Evolutionary conservation across 1,139 yeast genomes (phyloP).

Genomic region (Yamadazyma songkhlaensis): DNA sequence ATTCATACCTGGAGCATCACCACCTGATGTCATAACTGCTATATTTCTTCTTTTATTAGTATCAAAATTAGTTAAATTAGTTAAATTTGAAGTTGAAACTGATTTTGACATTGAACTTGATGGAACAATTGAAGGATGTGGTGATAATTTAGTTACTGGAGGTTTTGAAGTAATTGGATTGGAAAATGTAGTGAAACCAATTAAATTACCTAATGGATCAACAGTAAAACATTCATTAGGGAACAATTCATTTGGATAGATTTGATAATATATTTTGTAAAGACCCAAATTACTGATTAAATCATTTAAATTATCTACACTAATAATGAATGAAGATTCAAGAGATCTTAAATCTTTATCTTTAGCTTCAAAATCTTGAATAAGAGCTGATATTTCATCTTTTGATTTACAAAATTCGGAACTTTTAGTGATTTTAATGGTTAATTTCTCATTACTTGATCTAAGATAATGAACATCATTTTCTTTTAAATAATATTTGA

Average conservation of each 20-base stretch:
- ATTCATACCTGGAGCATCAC: constrained; percentile 99
- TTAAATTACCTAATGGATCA: constrained; percentile 65
- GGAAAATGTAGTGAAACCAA: constrained; percentile 62
- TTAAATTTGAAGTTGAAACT: constrained; percentile 13
- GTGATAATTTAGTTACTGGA: constrained; percentile 24
- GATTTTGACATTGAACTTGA: constrained; percentile 14
- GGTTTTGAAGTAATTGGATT: constrained; percentile 59
- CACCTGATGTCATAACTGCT: constrained; percentile 97
- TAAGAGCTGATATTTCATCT: constrained; percentile 24
- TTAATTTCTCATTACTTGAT: constrained; percentile 28
- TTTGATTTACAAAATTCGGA: constrained; percentile 24
- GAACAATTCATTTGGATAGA: constrained; percentile 59
- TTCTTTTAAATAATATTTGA: constrained; percentile 27
- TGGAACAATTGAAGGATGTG: constrained; percentile 11
- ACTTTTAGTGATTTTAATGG: constrained; percentile 26
- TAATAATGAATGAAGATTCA: constrained; percentile 39
- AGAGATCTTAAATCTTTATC: constrained; percentile 52
- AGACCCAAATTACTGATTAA: constrained; percentile 31
- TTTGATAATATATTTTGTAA: constrained; percentile 28
- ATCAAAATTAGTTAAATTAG: background rate
- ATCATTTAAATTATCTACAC: constrained; percentile 30
- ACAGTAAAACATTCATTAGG: constrained; percentile 67
- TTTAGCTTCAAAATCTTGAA: constrained; percentile 22
- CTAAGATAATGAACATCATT: constrained; percentile 26
- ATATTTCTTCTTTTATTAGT: constrained; percentile 48